Evolutionary conservation across 441 rosid species (phyloP), one percentile per base, ranked within the genome.

Genomic region (Adansonia gregorii): DNA sequence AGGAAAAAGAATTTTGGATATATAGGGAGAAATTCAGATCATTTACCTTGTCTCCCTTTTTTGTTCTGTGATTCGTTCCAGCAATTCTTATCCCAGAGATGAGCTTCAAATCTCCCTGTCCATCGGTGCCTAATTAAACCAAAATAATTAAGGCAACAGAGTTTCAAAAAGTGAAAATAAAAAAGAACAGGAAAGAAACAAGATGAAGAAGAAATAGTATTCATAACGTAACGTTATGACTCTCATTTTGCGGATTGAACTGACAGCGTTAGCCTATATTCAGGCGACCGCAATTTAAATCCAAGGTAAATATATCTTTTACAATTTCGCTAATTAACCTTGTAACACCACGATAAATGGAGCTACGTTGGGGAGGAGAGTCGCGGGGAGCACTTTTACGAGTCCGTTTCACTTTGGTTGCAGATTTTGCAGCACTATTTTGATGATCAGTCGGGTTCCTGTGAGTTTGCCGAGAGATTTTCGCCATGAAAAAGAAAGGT

Each of bases 101-200:
- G 97, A 63, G 98, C 97, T 78, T 94, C 98, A 77, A 88, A 94
- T n/a, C 97, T 87, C 0, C 98, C 97, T 2, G 98, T 94, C 95
- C 95, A 91, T 39, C 98, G 89, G 82, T 94, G 98, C 89, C 98
- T 93, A 39, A 22, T 24, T 60, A 74, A 6, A 45, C 17, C 66
- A 60, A 60, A 11, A 24, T 27, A 6, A 0, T 0, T 1, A 4
- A 0, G 0, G 1, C 8, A 4, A 2, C 11, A 0, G 3, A 46
- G 3, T 17, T 22, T 5, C 72, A 20, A 27, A 0, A 27, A 27
- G 35, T 27, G 35, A 27, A 27, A 27, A 41, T 12, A 15, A 6
- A 5, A 7, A 2, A n/a, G 9, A 0, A 11, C 22, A 1, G 6
- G 1, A 54, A 54, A 4, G 8, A 54, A 5, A 54, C 2, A 22